Evolutionary conservation across 495 filamentous ascomycete genomes (phyloP).

Genomic region (Tetracladium marchalianum): DNA sequence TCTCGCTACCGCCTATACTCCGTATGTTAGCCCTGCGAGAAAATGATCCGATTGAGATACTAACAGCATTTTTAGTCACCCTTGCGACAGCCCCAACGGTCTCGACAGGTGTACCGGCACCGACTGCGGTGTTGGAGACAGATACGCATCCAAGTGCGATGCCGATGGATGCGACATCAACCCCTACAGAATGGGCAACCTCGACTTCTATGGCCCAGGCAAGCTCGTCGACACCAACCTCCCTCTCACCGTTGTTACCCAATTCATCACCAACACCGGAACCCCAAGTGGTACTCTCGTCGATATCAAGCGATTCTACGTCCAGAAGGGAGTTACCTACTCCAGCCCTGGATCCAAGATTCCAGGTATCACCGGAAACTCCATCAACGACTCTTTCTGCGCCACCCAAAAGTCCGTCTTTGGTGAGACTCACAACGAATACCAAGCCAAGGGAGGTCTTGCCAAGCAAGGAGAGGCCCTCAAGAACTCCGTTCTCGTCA

Average conservation of each 20-base stretch:
- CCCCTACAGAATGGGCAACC: constrained; percentile 51
- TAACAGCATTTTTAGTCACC: constrained; percentile 3
- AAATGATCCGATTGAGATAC: constrained; percentile 24
- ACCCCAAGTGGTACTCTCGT: constrained; percentile 43
- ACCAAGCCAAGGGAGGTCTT: constrained; percentile 46
- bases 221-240: constrained; percentile 48
- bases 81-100: constrained; percentile 4
- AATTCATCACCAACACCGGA: constrained; percentile 53
- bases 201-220: constrained; percentile 46
- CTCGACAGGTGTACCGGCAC: constrained; percentile 9
- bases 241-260: constrained; percentile 60
- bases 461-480: constrained; percentile 44
- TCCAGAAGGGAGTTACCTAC: constrained; percentile 40
- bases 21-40: constrained; percentile 39
- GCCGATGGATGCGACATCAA: constrained; percentile 71
- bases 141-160: constrained; percentile 53
- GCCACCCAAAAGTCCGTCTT: constrained; percentile 49
- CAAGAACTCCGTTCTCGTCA: constrained; percentile 55
- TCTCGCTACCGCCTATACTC: constrained; percentile 47
- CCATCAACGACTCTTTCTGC: constrained; percentile 50
- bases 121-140: constrained; percentile 26
- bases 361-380: constrained; percentile 43
- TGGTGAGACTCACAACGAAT: constrained; percentile 42
- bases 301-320: constrained; percentile 56
- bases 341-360: constrained; percentile 36